Base-by-base conservation (phyloP, 2,329 filamentous ascomycete genomes). In the Diaporthe citri region DNA sequence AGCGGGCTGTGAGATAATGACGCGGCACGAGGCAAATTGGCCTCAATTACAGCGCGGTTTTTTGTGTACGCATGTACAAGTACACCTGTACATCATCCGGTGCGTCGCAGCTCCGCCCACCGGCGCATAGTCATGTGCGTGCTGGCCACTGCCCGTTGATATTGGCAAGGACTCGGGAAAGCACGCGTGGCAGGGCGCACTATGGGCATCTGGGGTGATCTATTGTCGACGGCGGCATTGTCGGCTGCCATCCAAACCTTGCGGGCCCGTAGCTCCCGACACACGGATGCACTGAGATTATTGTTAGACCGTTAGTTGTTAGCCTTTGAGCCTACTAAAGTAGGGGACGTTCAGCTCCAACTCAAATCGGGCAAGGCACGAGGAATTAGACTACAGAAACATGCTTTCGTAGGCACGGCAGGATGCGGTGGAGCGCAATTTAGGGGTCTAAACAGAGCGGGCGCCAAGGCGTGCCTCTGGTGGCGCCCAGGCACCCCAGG, bases 341-440 rank as follows among this genome's bases (percentile, higher is more conserved):
- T 43, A 43, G 59, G 39, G 39, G n/a, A 43, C 59, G 36, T 62
- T 25, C 59, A 62, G 36, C 59, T 9, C 41, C 60, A 31, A 12
- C 60, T 20, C n/a, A 9, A 28, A 64, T 64, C 60, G 15, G 60
- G 60, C 41, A 64, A 48, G 28, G 41, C 25, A 64, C 13, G 52
- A 59, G 28, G 28, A 66, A 28, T n/a, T 60, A 39, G 62, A 25
- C 62, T 25, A 39, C 31, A 67, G 62, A 36, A 67, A 67, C 62
- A 67, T 67, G 62, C 43, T 67, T 67, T 67, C 28, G 43, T 39
- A 67, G 62, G 62, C 62, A 66, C 62, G 31, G 62, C 43, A 66
- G 43, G 62, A 51, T 51, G 41, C 13, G 13, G 43, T 36, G 43
- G 62, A 48, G 62, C 62, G 28, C 43, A 67, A 67, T 67, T n/a